These are phyloP conservation scores for Ophiostoma tasmaniense DNA, from an alignment of 2,329 filamentous ascomycete species.

Conservation along the genomic window DNA sequence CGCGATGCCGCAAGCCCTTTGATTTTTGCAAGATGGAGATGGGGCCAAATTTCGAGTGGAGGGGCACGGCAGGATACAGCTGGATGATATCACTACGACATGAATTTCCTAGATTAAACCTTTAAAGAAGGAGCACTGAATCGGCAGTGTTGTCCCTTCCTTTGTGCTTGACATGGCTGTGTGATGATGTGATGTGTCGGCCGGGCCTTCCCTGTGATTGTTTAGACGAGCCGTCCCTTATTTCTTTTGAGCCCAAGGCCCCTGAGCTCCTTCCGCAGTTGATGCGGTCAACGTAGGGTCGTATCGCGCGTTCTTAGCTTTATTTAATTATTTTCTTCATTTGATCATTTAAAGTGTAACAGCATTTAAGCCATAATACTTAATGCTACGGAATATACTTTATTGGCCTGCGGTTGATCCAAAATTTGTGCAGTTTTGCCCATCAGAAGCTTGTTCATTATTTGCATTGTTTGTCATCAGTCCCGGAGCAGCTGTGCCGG, in stretches of 20 bases:
- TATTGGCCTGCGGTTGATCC: too few relatives aligned
- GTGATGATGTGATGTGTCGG: background rate
- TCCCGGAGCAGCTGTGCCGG: background rate
- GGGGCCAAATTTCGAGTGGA: background rate
- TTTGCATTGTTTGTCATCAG: background rate
- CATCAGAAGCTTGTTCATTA: background rate
- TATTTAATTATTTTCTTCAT: background rate
- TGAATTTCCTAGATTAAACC: background rate
- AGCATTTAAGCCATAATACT: background rate
- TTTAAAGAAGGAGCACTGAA: background rate
- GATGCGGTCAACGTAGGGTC: background rate
- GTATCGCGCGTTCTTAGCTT: background rate
- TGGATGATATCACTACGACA: background rate
- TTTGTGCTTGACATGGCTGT: background rate
- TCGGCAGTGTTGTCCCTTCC: background rate
- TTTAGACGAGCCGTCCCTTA: slow-evolving; percentile 5
- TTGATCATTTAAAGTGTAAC: background rate
- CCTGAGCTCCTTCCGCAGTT: background rate
- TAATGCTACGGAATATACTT: too few relatives aligned
- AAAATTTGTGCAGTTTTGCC: background rate
- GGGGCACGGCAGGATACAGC: background rate
- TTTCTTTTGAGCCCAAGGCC: background rate
- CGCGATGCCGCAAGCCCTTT: background rate
- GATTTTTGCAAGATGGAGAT: background rate
- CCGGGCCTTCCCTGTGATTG: background rate